Base-by-base conservation (phyloP, 2,329 filamentous ascomycete genomes). In the Pseudomassariella vexata region DNA sequence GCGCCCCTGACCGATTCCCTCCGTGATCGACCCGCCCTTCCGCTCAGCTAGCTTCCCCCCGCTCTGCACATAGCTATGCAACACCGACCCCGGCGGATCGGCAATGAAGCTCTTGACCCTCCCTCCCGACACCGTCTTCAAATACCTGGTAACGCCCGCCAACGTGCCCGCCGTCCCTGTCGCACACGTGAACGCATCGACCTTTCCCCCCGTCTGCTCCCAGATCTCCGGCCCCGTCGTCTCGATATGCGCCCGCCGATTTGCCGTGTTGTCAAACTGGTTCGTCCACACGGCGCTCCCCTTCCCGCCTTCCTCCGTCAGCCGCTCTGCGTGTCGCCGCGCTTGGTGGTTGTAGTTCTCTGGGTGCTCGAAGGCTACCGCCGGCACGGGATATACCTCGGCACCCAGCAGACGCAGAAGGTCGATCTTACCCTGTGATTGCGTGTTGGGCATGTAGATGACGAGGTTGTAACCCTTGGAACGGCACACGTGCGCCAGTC, bases 391-490 rank as follows among this genome's bases (percentile, higher is more conserved):
- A 63, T 94, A 85, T 20, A 98, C 92, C 61, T 96, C 89, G 17
- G 92, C 92, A 44, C 92, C 92, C 8, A 98, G 75, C 21, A 96
- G 70, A 7, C 90, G 76, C 43, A 98, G 69, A 32, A 98, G 73
- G 59, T 96, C 92, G 55, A 98, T 85, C 70, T 98, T 98, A 57
- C 89, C 92, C 65, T 95, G 90, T 14, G 89, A 94, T 66, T 96
- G 92, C 29, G 90, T 96, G 70, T 98, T 85, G 50, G 92, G 92
- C 92, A 98, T 96, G 77, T 96, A 98, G 57, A 98, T 98, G 55
- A 96, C 89, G 30, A 95, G 79, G 57, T 83, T 83, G 73, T 98
- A 96, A 24, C 90, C 92, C 50, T 82, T 83, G 22, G 82, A 85
- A 39, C 90, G 79, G 66, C 92, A 96, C 35, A 98, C 92, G 64